phyloP scores from a whole-genome alignment of 177 flowering plant species.

The Vitis hybrid region DNA sequence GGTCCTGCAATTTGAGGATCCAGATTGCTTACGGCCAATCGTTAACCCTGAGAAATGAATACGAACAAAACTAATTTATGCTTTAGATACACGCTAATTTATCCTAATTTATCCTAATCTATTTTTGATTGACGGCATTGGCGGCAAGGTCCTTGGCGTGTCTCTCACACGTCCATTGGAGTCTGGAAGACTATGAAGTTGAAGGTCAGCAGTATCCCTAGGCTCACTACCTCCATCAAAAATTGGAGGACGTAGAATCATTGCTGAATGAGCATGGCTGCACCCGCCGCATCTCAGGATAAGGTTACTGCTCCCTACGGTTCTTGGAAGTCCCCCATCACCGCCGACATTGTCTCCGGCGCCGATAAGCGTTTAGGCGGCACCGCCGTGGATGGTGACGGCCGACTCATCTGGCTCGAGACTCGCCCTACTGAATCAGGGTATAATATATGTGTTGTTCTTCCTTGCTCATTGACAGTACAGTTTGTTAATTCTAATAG shows the following conservation, averaged over 20 bases:
- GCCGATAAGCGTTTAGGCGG: constrained; percentile 80
- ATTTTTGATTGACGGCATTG: no score
- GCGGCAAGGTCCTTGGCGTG: no score
- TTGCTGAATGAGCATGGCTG: constrained; percentile 24
- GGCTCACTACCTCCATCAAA: background rate
- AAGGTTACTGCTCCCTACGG: constrained; percentile 76
- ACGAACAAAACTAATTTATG: no score
- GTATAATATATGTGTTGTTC: constrained; percentile 25
- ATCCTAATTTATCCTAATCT: no score
- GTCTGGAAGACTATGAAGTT: no score
- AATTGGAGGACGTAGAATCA: background rate
- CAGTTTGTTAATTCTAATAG: background rate
- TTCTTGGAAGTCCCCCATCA: constrained; percentile 93
- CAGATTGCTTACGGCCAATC: no score
- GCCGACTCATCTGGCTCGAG: constrained; percentile 80
- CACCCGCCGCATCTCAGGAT: constrained; percentile 25
- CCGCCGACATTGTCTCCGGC: constrained; percentile 84
- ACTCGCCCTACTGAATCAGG: constrained; percentile 83
- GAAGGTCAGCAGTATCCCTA: background rate
- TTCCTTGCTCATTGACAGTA: background rate
- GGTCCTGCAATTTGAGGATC: no score
- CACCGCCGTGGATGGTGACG: constrained; percentile 55
- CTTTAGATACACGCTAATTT: no score
- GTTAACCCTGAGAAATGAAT: no score
- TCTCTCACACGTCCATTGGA: no score